Evolutionary conservation across 192 early-diverging fungal species (phyloP).

Genomic region (Coemansia sp.): DNA sequence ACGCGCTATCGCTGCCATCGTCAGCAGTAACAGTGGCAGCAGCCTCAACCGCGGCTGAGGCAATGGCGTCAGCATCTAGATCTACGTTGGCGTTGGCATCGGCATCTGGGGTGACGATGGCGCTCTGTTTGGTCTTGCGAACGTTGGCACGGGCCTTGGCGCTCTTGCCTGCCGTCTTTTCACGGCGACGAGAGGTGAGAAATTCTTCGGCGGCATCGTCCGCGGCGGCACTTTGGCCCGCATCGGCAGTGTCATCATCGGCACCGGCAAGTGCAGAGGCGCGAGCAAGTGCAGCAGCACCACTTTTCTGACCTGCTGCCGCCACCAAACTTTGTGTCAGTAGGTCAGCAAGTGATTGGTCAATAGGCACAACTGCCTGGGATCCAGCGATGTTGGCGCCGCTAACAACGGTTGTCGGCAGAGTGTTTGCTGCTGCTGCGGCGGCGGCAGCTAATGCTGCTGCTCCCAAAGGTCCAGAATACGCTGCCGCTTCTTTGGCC

Average conservation of each 20-base stretch:
- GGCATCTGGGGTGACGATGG: neutral
- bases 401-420: neutral
- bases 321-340: neutral
- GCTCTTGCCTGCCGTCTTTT: neutral
- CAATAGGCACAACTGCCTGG: conserved; percentile 3
- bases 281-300: neutral
- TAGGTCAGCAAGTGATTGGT: conserved; percentile 9
- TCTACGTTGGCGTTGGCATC: conserved; percentile 5
- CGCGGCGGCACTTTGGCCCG: neutral
- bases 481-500: neutral
- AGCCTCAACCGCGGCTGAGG: neutral
- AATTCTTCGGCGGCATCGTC: neutral
- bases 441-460: neutral
- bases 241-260: conserved; percentile 10
- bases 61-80: conserved; percentile 1
- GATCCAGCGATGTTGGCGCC: neutral
- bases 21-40: neutral
- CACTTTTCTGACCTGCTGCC: neutral
- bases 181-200: neutral
- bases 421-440: neutral
- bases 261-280: neutral
- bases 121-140: conserved; percentile 8
- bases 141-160: neutral
- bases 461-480: neutral
- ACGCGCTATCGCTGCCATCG: neutral